Base-by-base conservation (phyloP, 768 basidiomycete genomes). In the Boletellus sp. region DNA sequence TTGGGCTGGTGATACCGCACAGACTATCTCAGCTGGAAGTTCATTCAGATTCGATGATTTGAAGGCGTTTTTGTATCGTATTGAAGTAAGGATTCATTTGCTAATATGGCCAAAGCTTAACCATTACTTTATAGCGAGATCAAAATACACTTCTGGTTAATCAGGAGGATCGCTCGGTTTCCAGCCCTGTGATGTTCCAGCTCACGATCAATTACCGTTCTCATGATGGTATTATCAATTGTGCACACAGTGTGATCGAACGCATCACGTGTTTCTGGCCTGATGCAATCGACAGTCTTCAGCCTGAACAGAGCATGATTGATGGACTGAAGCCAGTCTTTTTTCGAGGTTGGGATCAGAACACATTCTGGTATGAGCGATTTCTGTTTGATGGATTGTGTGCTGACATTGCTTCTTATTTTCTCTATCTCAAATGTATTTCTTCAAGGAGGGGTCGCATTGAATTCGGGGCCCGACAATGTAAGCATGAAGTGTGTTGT, bases 1-100 rank as follows among this genome's bases (percentile, higher is more conserved):
- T 54, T 88, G 85, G 84, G 87, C 85, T 2, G 87, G 88, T 0
- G 87, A 90, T 59, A 89, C 87, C 0, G 85, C 87, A 0, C 87
- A 90, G 55, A 85, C 87, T 0, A 89, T 90, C 34, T 81, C 84
- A 0, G 76, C 78, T 1, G 87, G 87, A 3, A 85, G 83, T 53
- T 76, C 84, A 0, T 90, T 90, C 56, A 70, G 81, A 10, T 90
- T 90, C 60, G 70, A 84, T 47, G 84, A 87, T 40, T 60, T 90
- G 43, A 87, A 83, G 60, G 78, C 87, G 0, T 86, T 85, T 54
- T 54, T 86, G 24, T 79, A 76, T 50, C 74, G 82, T 38, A 61
- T 81, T 1, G 85, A 89, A 70, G 87, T 84, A 46, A 38, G 66
- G n/a, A 16, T 0, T 5, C 3, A 1, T 39, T 22, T 13, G 6